A percentile compares a stretch with the other conserved stretches of the same genome.
Evolutionary conservation across 169 alveolate genomes (phyloP).

Genomic region (Eimeria sp.): DNA sequence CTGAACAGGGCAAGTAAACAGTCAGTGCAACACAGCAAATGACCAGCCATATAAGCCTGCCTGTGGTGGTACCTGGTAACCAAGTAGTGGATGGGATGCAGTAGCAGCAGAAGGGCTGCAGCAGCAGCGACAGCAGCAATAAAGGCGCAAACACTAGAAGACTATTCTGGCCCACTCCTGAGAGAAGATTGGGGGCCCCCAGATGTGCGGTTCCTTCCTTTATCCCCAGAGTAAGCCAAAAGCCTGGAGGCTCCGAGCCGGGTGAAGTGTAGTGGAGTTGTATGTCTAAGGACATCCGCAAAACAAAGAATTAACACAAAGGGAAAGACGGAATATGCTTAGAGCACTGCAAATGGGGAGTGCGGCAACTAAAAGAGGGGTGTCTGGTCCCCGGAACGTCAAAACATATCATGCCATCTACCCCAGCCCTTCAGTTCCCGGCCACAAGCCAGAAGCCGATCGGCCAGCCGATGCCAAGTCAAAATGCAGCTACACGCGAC

Average conservation of each 20-base stretch:
- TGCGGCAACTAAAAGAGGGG: too few relatives aligned
- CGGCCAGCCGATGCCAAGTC: background rate
- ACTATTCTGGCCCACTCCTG: constrained; percentile 42
- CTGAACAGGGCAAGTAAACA: background rate
- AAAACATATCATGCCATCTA: background rate
- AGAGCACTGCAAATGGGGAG: too few relatives aligned
- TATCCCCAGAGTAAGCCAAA: constrained; percentile 32
- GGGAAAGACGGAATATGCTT: background rate
- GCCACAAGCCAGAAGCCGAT: background rate
- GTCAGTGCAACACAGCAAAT: background rate
- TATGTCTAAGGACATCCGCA: constrained; percentile 8
- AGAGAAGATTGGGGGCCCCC: constrained; percentile 31
- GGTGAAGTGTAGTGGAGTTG: constrained; percentile 36
- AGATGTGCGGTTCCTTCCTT: constrained; percentile 41
- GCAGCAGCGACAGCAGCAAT: constrained; percentile 19
- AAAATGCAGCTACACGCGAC: background rate
- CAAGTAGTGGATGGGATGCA: background rate
- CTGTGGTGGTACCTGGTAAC: background rate
- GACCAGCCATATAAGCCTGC: background rate
- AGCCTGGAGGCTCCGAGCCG: constrained; percentile 59
- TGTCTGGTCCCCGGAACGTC: background rate
- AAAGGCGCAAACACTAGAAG: background rate
- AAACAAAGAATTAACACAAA: background rate
- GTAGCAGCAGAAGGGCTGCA: background rate
- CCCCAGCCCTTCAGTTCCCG: background rate